These are phyloP conservation scores for Venturia carpophila DNA, from an alignment of 2,329 filamentous ascomycete genomes.

Conservation along the genomic window DNA sequence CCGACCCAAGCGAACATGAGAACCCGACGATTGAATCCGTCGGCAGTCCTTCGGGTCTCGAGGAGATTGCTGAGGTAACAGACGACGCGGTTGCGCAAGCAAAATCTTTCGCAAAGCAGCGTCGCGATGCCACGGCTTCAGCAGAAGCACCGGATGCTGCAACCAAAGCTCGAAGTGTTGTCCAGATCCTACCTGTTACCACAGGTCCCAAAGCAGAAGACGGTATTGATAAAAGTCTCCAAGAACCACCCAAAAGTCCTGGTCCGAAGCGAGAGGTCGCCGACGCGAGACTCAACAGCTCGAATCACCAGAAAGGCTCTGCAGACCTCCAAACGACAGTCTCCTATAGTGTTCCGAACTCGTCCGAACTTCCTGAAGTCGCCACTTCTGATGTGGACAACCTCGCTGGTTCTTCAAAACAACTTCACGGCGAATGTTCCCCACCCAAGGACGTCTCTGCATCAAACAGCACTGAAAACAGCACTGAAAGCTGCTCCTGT, in stretches of 20 bases:
- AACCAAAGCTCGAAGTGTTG: not conserved
- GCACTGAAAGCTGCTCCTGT: not conserved
- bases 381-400: not conserved
- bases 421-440: not conserved
- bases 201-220: not conserved
- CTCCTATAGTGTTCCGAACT: not conserved
- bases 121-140: not conserved
- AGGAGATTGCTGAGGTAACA: not conserved
- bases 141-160: not conserved
- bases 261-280: not conserved
- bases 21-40: not conserved
- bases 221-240: not conserved
- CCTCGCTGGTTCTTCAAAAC: not conserved
- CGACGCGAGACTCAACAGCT: not conserved
- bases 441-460: slow-evolving; percentile 5
- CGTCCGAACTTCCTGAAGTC: not conserved
- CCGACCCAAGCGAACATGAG: not conserved
- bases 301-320: not conserved
- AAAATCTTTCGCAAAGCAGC: not conserved
- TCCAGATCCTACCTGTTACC: not conserved
- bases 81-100: not conserved
- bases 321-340: not conserved
- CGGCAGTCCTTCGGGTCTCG: not conserved
- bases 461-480: not conserved
- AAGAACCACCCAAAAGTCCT: not conserved